A percentile compares a stretch with the other conserved stretches of the same genome.
Conservation (phyloP, 148 eudicot genomes). For the Arbutus unedo region DNA sequence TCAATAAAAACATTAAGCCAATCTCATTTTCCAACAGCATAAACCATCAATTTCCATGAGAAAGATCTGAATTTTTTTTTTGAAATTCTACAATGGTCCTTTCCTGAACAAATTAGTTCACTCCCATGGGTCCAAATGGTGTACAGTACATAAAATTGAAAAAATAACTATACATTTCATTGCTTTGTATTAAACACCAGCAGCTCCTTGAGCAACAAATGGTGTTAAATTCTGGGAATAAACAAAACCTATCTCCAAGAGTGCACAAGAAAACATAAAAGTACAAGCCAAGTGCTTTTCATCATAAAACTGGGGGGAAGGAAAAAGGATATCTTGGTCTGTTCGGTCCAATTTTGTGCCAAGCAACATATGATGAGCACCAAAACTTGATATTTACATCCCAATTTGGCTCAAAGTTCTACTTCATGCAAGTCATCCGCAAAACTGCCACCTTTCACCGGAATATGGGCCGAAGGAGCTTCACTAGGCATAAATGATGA, state of each 20-base stretch:
- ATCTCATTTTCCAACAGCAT: background rate
- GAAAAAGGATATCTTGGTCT: background rate
- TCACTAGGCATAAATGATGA: conserved; percentile 31
- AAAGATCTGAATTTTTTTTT: background rate
- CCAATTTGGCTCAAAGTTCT: conserved; percentile 43
- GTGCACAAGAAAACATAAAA: conserved; percentile 10
- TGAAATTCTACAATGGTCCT: background rate
- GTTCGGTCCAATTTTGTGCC: conserved; percentile 18
- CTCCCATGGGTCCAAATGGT: no score
- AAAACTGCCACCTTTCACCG: conserved; percentile 41
- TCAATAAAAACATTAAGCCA: background rate
- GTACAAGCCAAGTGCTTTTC: background rate
- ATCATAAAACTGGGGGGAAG: conserved; percentile 7
- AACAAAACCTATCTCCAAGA: conserved; percentile 19
- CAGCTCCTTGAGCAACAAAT: conserved; percentile 3
- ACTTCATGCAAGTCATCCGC: conserved; percentile 88
- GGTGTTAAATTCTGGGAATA: conserved; percentile 16
- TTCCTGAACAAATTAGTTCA: conserved; percentile 4
- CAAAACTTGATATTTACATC: conserved; percentile 27
- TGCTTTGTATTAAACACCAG: conserved; percentile 7
- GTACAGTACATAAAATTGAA: background rate
- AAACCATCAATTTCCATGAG: background rate
- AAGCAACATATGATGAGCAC: conserved; percentile 7
- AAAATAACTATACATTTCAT: conserved; percentile 27
- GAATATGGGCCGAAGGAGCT: conserved; percentile 28